These are phyloP conservation scores for Hygrocybe coccinea DNA, from an alignment of 768 basidiomycete species.

Conservation along the genomic window DNA sequence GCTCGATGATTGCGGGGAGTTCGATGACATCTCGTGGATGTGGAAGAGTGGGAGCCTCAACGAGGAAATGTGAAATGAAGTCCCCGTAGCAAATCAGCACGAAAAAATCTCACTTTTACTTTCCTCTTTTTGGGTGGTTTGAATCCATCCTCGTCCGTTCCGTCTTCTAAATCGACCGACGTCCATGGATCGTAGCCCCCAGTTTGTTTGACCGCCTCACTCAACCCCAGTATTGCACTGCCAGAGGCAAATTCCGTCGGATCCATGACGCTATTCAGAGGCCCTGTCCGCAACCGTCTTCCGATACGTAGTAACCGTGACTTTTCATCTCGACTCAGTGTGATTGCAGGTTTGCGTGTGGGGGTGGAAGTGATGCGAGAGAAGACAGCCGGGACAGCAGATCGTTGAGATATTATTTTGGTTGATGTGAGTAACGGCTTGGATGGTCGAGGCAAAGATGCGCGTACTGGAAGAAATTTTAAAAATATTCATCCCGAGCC, in stretches of 20 bases:
- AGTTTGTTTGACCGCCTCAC: conserved; percentile 62
- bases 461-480: conserved; percentile 46
- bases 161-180: conserved; percentile 30
- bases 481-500: no score
- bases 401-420: conserved; percentile 79
- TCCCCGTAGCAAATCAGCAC: no score
- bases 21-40: conserved; percentile 46
- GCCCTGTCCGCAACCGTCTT: conserved; percentile 64
- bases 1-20: conserved; percentile 60
- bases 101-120: conserved; percentile 45
- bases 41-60: conserved; percentile 38
- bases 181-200: conserved; percentile 66
- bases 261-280: conserved; percentile 67
- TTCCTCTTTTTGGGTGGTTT: conserved; percentile 38
- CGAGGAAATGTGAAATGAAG: background rate
- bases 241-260: conserved; percentile 63
- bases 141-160: conserved; percentile 35
- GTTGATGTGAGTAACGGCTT: conserved; percentile 55
- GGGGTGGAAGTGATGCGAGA: conserved; percentile 45
- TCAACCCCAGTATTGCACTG: conserved; percentile 57
- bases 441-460: conserved; percentile 51
- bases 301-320: conserved; percentile 71
- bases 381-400: conserved; percentile 78
- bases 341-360: conserved; percentile 39
- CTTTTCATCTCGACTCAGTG: conserved; percentile 64